Evolutionary conservation across 1,139 yeast species (phyloP).

Genomic region (Lodderomyces jiufengensis): DNA sequence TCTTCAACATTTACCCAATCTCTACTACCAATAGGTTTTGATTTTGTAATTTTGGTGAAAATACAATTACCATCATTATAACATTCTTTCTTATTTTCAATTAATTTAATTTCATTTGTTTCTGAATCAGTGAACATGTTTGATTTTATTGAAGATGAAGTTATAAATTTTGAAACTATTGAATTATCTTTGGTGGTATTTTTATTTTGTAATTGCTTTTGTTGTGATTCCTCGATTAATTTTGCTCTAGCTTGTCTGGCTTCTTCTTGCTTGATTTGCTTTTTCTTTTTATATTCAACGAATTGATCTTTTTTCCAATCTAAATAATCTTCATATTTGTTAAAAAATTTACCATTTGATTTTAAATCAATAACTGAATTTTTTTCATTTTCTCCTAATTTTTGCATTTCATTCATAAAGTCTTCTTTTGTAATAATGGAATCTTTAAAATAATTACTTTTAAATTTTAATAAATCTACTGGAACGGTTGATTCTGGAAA

Average conservation of each 20-base stretch:
- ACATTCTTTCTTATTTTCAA: conserved; percentile 48
- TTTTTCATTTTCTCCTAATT: conserved; percentile 12
- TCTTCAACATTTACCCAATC: conserved; percentile 32
- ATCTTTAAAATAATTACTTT: conserved; percentile 22
- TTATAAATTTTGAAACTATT: conserved; percentile 19
- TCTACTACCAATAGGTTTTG: conserved; percentile 32
- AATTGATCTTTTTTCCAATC: conserved; percentile 64
- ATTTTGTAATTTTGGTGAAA: conserved; percentile 35
- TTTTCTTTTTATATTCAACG: conserved; percentile 22
- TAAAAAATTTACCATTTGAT: conserved; percentile 44
- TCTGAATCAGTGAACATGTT: conserved; percentile 46
- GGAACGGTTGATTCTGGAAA: conserved; percentile 59
- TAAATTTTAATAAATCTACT: conserved; percentile 27
- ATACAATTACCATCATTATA: conserved; percentile 65
- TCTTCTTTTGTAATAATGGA: conserved; percentile 52
- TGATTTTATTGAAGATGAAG: conserved; percentile 50
- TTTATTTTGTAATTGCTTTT: conserved; percentile 2
- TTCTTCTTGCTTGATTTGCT: conserved; percentile 5
- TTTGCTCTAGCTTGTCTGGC: conserved; percentile 4
- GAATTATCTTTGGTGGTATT: too few relatives aligned
- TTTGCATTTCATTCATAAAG: conserved; percentile 25
- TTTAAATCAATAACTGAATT: conserved; percentile 33
- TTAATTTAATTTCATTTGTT: conserved; percentile 53
- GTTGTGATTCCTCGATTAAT: not conserved
- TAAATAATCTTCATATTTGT: conserved; percentile 60